phyloP scores from a whole-genome alignment of 2,329 filamentous ascomycete species.

The Arachnomyces sp. region DNA sequence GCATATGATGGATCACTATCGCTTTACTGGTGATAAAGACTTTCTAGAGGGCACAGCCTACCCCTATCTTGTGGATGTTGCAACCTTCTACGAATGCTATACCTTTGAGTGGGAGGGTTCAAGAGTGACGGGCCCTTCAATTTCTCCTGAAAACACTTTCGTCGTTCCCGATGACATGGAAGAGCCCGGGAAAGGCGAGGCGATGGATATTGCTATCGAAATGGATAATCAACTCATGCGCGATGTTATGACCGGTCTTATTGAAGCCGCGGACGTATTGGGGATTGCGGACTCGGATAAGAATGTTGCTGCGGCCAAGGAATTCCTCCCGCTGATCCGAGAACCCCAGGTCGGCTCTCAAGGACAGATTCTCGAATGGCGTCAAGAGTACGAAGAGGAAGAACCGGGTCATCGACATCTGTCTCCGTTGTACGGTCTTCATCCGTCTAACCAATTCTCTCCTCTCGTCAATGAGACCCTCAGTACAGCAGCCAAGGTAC shows the following conservation, averaged over 20 bases:
- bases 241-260: slow-evolving; percentile 27
- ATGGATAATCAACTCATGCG: slow-evolving; percentile 39
- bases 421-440: slow-evolving; percentile 43
- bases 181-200: slow-evolving; percentile 5
- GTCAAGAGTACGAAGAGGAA: slow-evolving; percentile 27
- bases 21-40: slow-evolving; percentile 35
- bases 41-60: slow-evolving; percentile 11
- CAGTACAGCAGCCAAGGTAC: slow-evolving; percentile 14
- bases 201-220: slow-evolving; percentile 25
- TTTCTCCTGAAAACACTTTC: slow-evolving; percentile 17
- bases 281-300: neutral
- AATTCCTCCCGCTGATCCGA: slow-evolving; percentile 8
- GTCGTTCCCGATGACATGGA: neutral
- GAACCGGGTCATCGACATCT: slow-evolving; percentile 46
- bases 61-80: slow-evolving; percentile 10
- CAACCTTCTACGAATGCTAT: slow-evolving; percentile 9
- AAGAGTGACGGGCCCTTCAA: slow-evolving; percentile 13
- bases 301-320: slow-evolving; percentile 5
- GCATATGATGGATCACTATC: slow-evolving; percentile 50
- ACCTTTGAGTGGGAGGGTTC: slow-evolving; percentile 5
- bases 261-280: slow-evolving; percentile 8
- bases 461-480: slow-evolving; percentile 23
- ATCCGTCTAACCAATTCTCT: slow-evolving; percentile 35
- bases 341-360: slow-evolving; percentile 15
- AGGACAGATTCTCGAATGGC: slow-evolving; percentile 26